Evolutionary conservation across 345 rosid genomes (phyloP).

Genomic region (Geranium brycei): DNA sequence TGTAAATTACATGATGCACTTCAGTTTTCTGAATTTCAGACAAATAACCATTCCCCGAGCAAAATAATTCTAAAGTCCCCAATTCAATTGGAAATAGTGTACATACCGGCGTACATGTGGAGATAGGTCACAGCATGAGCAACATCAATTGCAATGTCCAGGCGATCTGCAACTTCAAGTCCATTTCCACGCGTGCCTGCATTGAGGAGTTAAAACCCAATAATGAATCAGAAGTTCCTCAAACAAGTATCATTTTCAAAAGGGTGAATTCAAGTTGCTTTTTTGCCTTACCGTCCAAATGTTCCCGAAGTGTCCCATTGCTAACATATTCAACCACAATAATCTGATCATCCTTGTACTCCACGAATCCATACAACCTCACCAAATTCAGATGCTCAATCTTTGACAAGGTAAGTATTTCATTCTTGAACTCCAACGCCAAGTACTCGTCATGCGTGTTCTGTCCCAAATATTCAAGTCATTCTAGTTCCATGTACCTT

Average conservation of each 20-base stretch:
- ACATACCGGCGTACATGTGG: constrained; percentile 66
- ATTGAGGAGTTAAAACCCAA: constrained; percentile 4
- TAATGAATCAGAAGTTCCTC: not conserved
- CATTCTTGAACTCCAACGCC: constrained; percentile 67
- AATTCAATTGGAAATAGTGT: not conserved
- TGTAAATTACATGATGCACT: constrained; percentile 22
- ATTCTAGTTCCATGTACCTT: not conserved
- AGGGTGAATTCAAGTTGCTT: not conserved
- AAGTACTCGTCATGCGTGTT: constrained; percentile 30
- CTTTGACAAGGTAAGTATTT: constrained; percentile 64
- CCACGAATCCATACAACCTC: constrained; percentile 58
- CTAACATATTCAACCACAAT: constrained; percentile 68
- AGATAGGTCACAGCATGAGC: constrained; percentile 91
- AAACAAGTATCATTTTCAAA: not conserved
- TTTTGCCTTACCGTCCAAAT: constrained; percentile 62
- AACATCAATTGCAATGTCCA: constrained; percentile 83
- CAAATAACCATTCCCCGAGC: no score
- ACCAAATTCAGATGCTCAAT: constrained; percentile 87
- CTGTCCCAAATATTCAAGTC: constrained; percentile 30
- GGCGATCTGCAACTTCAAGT: constrained; percentile 66
- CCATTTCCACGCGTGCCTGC: constrained; percentile 50
- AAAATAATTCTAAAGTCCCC: not conserved
- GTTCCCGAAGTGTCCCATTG: constrained; percentile 73
- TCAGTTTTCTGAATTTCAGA: constrained; percentile 8
- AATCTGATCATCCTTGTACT: constrained; percentile 53